phyloP scores from a whole-genome alignment of 2,329 filamentous ascomycete genomes.

The Blumeriella jaapii region DNA sequence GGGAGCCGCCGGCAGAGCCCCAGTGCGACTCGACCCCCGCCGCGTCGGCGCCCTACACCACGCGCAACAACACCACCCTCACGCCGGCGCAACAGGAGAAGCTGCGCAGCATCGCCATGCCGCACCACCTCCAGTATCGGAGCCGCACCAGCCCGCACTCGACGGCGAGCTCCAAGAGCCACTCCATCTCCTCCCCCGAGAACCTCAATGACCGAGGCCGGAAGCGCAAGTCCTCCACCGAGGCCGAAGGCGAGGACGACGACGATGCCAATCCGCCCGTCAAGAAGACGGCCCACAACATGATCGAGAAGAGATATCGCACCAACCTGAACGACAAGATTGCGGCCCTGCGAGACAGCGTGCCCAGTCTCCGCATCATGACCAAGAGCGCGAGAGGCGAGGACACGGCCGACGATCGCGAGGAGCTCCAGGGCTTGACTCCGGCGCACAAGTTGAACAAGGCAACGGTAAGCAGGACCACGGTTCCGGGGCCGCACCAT shows the following conservation, averaged over 20 bases:
- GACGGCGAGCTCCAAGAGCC: conserved; percentile 35
- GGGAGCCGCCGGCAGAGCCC: conserved; percentile 22
- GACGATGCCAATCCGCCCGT: conserved; percentile 44
- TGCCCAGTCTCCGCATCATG: conserved; percentile 80
- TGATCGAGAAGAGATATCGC: conserved; percentile 95
- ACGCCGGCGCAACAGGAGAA: conserved; percentile 50
- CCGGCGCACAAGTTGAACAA: conserved; percentile 95
- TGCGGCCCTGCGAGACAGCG: conserved; percentile 78
- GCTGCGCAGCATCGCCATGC: conserved; percentile 53
- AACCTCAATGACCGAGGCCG: conserved; percentile 36
- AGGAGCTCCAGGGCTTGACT: conserved; percentile 70
- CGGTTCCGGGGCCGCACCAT: not conserved
- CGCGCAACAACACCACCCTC: conserved; percentile 29
- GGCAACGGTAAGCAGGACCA: conserved; percentile 53
- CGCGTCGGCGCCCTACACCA: conserved; percentile 13
- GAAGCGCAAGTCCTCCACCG: conserved; percentile 63
- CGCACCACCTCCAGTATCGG: conserved; percentile 44
- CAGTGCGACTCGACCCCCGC: conserved; percentile 20
- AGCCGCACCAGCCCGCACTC: conserved; percentile 43
- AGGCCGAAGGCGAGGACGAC: conserved; percentile 46
- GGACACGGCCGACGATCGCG: conserved; percentile 61
- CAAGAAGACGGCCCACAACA: conserved; percentile 96
- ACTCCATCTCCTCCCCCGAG: conserved; percentile 48
- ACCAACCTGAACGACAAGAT: conserved; percentile 98
- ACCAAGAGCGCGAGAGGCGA: conserved; percentile 58